Percentiles rank a stretch among this genome's conserved stretches.
Evolutionary conservation across 345 rosid genomes (phyloP).

Genomic region (Acer saccharum): DNA sequence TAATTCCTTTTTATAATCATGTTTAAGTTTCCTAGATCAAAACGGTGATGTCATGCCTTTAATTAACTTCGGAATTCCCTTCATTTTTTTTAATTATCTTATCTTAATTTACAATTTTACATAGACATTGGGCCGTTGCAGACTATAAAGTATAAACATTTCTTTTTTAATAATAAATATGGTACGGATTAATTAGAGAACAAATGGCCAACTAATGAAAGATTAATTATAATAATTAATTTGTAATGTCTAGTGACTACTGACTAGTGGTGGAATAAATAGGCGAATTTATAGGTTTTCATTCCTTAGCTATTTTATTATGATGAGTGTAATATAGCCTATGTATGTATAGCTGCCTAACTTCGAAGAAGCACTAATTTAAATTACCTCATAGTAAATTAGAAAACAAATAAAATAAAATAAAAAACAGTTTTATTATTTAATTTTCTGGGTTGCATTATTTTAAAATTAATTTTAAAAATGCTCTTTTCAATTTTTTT

Average conservation of each 20-base stretch:
- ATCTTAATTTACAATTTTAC: neutral
- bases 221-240: neutral
- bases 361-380: too few relatives aligned
- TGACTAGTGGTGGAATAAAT: conserved; percentile 21
- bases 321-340: too few relatives aligned
- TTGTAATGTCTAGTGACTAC: neutral
- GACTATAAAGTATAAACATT: neutral
- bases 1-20: too few relatives aligned
- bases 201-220: neutral
- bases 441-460: too few relatives aligned
- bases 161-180: too few relatives aligned
- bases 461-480: too few relatives aligned
- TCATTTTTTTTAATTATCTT: too few relatives aligned
- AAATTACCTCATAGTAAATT: too few relatives aligned
- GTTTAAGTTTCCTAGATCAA: neutral
- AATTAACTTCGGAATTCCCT: neutral
- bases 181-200: neutral
- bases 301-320: neutral
- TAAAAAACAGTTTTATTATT: too few relatives aligned
- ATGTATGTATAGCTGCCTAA: too few relatives aligned
- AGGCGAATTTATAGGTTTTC: conserved; percentile 13
- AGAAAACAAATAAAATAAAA: too few relatives aligned
- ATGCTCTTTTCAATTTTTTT: too few relatives aligned
- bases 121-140: neutral
- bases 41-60: neutral